Evolutionary conservation across 176 grass and related monocot species (phyloP), one percentile per base, ranked within the genome.

Genomic region (Triticum timopheevii): DNA sequence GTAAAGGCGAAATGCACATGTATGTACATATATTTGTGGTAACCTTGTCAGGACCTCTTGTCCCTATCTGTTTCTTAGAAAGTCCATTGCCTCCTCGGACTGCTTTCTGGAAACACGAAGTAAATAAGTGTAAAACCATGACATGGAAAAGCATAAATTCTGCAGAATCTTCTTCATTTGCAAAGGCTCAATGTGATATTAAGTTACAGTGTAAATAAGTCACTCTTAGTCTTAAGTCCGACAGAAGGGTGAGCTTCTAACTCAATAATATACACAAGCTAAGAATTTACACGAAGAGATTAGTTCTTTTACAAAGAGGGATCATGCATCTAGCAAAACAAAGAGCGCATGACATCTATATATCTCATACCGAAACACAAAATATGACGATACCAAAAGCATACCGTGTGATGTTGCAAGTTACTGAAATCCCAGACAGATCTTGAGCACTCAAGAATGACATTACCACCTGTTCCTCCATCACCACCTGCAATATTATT

Each of bases 381-480:
- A 67, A 80, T n/a, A 19, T 42, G 38, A 80, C n/a, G 44, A 22
- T 83, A 44, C 20, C 8, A 77, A 6, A 76, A 77, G 47, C 74
- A 77, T 77, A 77, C 74, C 47, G 47, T 77, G 74, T 77, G 74
- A 56, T 77, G 74, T 77, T 77, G 74, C 74, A 77, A 33, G 47
- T 77, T 77, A 77, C 74, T 77, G 61, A 93, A 98, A 90, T 95
- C 95, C 91, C 91, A 98, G 85, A 95, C 78, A 87, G 89, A 84
- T 6, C 64, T 76, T 42, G 91, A 95, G 83, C 95, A 95, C 80
- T 98, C 95, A 65, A 98, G 91, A 78, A 98, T 89, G 81, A 95
- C 91, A 95, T 93, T 89, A 62, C 95, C 95, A 35, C 95, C 95
- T 80, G 59, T 95, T 56, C 95, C 91, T 39, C 95, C 95, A 91